Conservation (phyloP, 2,329 filamentous ascomycete species). For the Exophiala bonariae region DNA sequence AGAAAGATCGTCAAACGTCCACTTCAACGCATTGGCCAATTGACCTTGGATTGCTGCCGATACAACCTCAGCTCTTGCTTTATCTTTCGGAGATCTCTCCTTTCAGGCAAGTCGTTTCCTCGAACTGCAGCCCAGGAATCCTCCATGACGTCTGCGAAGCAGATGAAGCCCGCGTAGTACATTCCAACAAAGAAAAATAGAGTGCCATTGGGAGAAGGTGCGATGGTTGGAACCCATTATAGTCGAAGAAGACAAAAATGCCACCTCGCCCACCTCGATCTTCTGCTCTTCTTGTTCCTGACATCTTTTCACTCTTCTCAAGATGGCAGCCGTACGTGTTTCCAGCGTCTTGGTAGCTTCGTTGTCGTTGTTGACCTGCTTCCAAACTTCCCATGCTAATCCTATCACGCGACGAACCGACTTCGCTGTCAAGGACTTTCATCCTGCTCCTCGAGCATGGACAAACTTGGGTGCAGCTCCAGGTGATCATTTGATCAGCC, state of each 20-base stretch:
- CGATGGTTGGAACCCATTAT: too few species aligned
- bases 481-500: constrained; percentile 49
- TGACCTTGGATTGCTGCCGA: constrained; percentile 2
- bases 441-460: constrained; percentile 55
- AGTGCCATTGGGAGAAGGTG: not conserved
- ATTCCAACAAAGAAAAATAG: not conserved
- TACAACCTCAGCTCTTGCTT: not conserved
- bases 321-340: constrained; percentile 2
- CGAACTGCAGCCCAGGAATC: not conserved
- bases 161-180: not conserved
- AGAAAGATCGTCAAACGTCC: not conserved
- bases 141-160: constrained; percentile 3
- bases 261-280: not conserved
- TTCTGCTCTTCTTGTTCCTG: not conserved
- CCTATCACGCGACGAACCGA: constrained; percentile 33
- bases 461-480: constrained; percentile 48
- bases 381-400: constrained; percentile 15
- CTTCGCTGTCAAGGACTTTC: constrained; percentile 58
- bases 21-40: not conserved
- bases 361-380: constrained; percentile 15
- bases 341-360: constrained; percentile 8
- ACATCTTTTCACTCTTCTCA: not conserved
- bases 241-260: not conserved
- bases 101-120: constrained; percentile 7
- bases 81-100: constrained; percentile 10